Evolutionary conservation across 2,329 filamentous ascomycete genomes (phyloP).

Genomic region (Ceratocystis smalleyi): DNA sequence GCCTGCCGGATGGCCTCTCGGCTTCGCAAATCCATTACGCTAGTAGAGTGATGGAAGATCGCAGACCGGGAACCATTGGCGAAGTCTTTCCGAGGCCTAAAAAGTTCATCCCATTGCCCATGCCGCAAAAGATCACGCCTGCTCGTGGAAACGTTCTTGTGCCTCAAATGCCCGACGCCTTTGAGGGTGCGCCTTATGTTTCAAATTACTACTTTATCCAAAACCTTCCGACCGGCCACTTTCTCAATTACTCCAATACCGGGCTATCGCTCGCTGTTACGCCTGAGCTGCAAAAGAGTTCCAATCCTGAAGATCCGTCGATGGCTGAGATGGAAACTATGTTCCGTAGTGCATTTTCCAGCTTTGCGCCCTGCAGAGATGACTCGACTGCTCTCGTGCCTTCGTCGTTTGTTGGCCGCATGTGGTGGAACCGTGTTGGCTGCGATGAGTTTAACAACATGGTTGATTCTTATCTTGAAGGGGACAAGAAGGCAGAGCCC

Average conservation of each 20-base stretch:
- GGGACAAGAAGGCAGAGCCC: slow-evolving; percentile 22
- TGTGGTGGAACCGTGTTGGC: slow-evolving; percentile 65
- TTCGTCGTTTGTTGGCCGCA: slow-evolving; percentile 47
- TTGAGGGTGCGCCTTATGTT: slow-evolving; percentile 39
- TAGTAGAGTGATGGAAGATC: slow-evolving; percentile 24
- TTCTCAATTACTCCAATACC: slow-evolving; percentile 50
- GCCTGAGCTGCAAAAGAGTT: slow-evolving; percentile 37
- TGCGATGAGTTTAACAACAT: slow-evolving; percentile 49
- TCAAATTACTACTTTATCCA: slow-evolving; percentile 51
- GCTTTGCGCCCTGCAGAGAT: slow-evolving; percentile 62
- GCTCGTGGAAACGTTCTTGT: slow-evolving; percentile 45
- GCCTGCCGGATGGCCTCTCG: slow-evolving; percentile 59
- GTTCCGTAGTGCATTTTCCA: slow-evolving; percentile 63
- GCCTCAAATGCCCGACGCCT: slow-evolving; percentile 39
- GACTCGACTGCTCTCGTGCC: slow-evolving; percentile 56
- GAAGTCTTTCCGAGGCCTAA: slow-evolving; percentile 36
- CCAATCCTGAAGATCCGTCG: slow-evolving; percentile 52
- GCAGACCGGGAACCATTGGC: slow-evolving; percentile 46
- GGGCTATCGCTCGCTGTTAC: slow-evolving; percentile 27
- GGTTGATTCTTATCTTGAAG: slow-evolving; percentile 37
- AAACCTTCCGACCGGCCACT: slow-evolving; percentile 49
- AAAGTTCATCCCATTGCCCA: slow-evolving; percentile 43
- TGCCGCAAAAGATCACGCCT: slow-evolving; percentile 44
- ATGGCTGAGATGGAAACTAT: slow-evolving; percentile 52
- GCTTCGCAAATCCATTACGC: slow-evolving; percentile 25